Conservation (phyloP, 371 early-diverging fungal species). For the Dichotomocladium elegans region DNA sequence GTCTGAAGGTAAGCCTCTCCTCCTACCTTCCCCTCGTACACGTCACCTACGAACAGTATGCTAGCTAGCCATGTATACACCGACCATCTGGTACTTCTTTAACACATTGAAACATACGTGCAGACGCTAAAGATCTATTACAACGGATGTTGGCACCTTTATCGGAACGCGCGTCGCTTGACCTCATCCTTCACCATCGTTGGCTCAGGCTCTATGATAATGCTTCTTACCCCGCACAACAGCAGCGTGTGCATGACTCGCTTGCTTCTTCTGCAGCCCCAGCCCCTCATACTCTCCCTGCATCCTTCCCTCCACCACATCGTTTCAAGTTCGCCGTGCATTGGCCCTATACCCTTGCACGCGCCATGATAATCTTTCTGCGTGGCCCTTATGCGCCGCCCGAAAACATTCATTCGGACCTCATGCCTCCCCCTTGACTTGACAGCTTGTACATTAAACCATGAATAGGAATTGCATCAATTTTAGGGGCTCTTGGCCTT, state of each 20-base stretch:
- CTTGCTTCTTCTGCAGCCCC: no score
- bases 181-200: constrained; percentile 38
- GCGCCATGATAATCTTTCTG: neutral
- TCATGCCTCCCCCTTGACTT: no score
- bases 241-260: no score
- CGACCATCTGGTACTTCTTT: neutral
- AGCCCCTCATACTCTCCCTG: no score
- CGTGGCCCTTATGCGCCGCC: constrained; percentile 6
- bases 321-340: no score
- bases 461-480: no score
- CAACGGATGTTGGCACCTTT: constrained; percentile 38
- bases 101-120: neutral
- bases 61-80: neutral
- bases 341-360: no score
- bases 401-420: no score
- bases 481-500: no score
- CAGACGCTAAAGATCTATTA: constrained; percentile 40
- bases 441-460: no score
- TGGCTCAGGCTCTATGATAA: constrained; percentile 22
- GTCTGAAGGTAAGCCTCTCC: constrained; percentile 39
- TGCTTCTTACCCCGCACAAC: neutral
- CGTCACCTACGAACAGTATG: neutral
- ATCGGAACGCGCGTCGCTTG: constrained; percentile 32
- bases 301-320: no score
- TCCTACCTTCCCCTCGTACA: no score